Base-by-base conservation (phyloP, 2,329 filamentous ascomycete genomes). In the Cordyceps javanica region DNA sequence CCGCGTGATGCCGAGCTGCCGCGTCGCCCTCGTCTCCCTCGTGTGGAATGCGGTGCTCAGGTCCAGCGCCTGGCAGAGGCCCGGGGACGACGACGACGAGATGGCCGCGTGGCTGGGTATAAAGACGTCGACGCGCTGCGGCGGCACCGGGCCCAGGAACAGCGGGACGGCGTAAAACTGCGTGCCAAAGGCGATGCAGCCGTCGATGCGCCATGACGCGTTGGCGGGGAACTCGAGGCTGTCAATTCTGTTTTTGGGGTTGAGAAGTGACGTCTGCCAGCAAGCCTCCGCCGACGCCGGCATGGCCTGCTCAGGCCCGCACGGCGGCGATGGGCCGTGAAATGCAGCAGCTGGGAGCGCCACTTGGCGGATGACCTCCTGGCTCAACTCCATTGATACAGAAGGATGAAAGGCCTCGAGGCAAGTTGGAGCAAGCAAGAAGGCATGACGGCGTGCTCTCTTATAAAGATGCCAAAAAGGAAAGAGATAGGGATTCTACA, bases 231-330 rank as follows among this genome's bases (percentile, higher is more conserved):
- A 67, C 3, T 73, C 75, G 16, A 86, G 75, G 61, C 80, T 82
- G 65, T 85, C 76, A 65, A 85, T 79, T 59, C 82, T 76, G 63
- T 84, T 85, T 66, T 82, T 83, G 8, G 82, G 82, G 61, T 86
- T 86, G 42, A 85, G 71, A 41, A 72, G 68, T 5, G 82, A 85
- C 3, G 66, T 60, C 13, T 69, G 66, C 82, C 82, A 85, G 14
- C 63, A 30, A n/a, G 16, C 53, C 34, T 8, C 30, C 9, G 49
- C 49, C 10, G 58, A 34, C 0, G n/a, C n/a, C n/a, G n/a, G n/a
- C n/a, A n/a, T n/a, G 8, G 19, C 21, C 6, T 55, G 55, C 48
- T 62, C 61, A 9, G 63, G 62, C 61, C 54, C 57, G 21, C 21
- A 19, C 21, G 23, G 4, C 19, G 53, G 19, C 13, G 32, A 44